phyloP scores from a whole-genome alignment of 1,284 basidiomycete species.

The Rhodotorula sp. region DNA sequence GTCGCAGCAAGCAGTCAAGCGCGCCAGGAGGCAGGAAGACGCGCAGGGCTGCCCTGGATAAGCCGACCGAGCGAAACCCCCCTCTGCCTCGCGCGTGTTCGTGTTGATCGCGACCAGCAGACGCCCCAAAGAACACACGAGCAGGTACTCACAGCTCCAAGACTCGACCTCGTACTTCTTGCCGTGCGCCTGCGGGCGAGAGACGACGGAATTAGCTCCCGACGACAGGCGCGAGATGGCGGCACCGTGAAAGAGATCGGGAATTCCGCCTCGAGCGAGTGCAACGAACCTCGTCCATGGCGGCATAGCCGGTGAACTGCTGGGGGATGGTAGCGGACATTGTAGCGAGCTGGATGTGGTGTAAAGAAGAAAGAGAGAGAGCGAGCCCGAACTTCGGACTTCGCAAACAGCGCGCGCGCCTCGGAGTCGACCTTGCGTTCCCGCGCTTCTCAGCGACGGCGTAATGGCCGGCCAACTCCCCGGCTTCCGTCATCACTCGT shows the following conservation, averaged over 20 bases:
- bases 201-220: not conserved
- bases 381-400: not conserved
- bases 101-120: not conserved
- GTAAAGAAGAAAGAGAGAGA: not conserved
- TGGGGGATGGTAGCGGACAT: slow-evolving; percentile 29
- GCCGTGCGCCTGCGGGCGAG: slow-evolving; percentile 7
- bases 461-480: too few species aligned
- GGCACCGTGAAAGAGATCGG: not conserved
- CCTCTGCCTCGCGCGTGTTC: not conserved
- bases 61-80: too few species aligned
- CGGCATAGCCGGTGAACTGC: slow-evolving; percentile 41
- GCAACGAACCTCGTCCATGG: slow-evolving; percentile 19
- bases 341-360: not conserved
- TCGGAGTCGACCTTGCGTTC: not conserved
- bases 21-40: too few species aligned
- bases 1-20: too few species aligned
- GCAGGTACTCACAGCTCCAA: slow-evolving; percentile 19
- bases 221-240: too few species aligned
- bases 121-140: accelerated
- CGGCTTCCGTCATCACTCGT: too few species aligned
- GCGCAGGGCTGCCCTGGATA: too few species aligned
- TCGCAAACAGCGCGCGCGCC: not conserved
- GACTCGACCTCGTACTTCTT: slow-evolving; percentile 25
- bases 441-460: not conserved
- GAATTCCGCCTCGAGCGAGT: too few species aligned